Evolutionary conservation across 768 basidiomycete genomes (phyloP), one percentile per base, ranked within the genome.

Genomic region (Pisolithus orientalis): DNA sequence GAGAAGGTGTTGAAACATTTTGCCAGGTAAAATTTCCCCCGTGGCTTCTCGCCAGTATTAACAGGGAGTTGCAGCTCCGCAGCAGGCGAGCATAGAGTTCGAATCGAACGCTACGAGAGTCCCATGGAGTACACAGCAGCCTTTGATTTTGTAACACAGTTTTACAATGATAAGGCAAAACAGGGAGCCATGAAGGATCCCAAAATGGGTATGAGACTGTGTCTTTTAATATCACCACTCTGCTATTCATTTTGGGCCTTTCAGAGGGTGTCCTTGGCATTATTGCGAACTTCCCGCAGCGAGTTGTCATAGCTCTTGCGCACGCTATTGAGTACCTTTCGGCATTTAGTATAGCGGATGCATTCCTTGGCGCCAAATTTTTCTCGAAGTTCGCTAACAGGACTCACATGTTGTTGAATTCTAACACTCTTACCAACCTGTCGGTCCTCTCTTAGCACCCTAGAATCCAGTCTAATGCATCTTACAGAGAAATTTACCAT

Each of bases 351-450:
- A 78, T 97, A 29, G 87, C 89, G 14, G 84, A 90, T 55, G 83
- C 85, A 16, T 80, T 97, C 55, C 61, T 84, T 6, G 85, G 89
- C 57, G 83, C 87, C 2, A 77, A 77, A 24, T 90, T 90, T 64
- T 95, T 96, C 70, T 76, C 72, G 17, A 80, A 72, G 61, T 98
- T 98, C 62, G 74, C 88, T 4, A 81, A 83, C 24, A 77, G 79
- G 50, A 78, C 82, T 0, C 85, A 91, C 57, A 94, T 99, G 94
- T 74, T 92, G 21, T 75, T 99, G 44, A 87, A 86, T 45, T 85
- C 84, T 25, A 96, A 92, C 63, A 95, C 95, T 0, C 69, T 98
- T 10, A 77, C 78, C 11, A 97, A 96, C 63, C 68, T 95, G 70
- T 80, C 54, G 14, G 78, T 65, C 37, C 47, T 21, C 34, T 6